Conservation (phyloP, 2,329 filamentous ascomycete genomes). For the Didymella arachidicola region DNA sequence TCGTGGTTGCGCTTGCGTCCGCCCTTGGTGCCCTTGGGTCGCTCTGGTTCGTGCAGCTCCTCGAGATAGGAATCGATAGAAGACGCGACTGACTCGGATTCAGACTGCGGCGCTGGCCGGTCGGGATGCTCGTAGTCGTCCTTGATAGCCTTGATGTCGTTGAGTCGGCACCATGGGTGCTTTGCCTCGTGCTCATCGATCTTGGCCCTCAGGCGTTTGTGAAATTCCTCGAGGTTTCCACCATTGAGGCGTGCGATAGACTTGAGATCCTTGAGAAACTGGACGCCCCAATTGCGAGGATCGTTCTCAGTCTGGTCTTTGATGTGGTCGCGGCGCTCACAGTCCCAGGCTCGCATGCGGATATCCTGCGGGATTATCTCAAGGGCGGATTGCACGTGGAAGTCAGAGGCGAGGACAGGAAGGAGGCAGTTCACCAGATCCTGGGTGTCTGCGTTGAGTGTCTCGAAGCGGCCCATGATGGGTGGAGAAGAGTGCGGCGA, state of each 20-base stretch:
- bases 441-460: conserved; percentile 44
- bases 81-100: conserved; percentile 28
- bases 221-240: conserved; percentile 37
- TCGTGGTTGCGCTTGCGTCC: conserved; percentile 33
- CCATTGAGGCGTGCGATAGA: conserved; percentile 43
- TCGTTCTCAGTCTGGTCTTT: conserved; percentile 45
- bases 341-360: conserved; percentile 49
- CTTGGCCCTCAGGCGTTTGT: conserved; percentile 37
- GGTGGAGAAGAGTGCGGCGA: not conserved
- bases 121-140: conserved; percentile 40
- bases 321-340: conserved; percentile 46
- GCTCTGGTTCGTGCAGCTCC: conserved; percentile 39
- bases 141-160: conserved; percentile 44
- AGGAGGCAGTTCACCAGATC: conserved; percentile 44
- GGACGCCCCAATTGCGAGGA: conserved; percentile 48
- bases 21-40: conserved; percentile 31
- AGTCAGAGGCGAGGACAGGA: conserved; percentile 40
- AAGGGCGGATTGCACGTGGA: conserved; percentile 28
- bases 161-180: conserved; percentile 44
- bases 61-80: conserved; percentile 42
- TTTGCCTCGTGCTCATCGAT: conserved; percentile 35
- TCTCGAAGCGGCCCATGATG: conserved; percentile 43
- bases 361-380: conserved; percentile 48
- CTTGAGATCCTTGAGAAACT: conserved; percentile 47
- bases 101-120: conserved; percentile 3